Base-by-base conservation (phyloP, 495 filamentous ascomycete genomes). In the Penicillium verhagenii region DNA sequence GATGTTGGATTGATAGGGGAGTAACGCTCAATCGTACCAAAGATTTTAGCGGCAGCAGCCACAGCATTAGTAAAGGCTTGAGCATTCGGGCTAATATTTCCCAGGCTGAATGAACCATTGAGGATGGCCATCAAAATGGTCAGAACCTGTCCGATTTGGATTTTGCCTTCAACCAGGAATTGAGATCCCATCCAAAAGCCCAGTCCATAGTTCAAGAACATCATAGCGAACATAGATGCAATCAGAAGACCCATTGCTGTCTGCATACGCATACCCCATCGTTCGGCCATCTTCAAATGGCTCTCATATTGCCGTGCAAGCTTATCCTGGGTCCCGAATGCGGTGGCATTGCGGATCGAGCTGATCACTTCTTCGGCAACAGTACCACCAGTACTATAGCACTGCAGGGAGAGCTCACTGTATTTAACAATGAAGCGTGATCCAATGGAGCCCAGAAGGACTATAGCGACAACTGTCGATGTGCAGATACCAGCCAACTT, bases 361-460 rank as follows among this genome's bases (percentile, higher is more conserved):
- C 89, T 93, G 65, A 98, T 85, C 52, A 96, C 92, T 71, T 98
- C 94, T 68, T 97, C 94, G 1, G 90, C 93, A 18, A 98, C 81
- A 0, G 88, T 92, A 43, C 93, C 93, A 63, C 92, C 92, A 14
- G 84, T 75, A 42, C 89, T 92, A 61, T 93, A 93, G 4, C 89
- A 82, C 40, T 86, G 77, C 45, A 96, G 76, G 26, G 90, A 86
- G 39, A 84, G 68, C 66, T 88, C 91, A 66, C 86, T 91, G 64
- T 79, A 94, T 62, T 86, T 90, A 64, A 92, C 71, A 55, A 96
- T 90, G 63, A 89, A 90, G 0, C 56, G 72, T 14, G 88, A 90
- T 2, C 84, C 81, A 46, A 69, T 73, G 26, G 87, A 90, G 88
- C 95, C 93, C 47, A 84, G 73, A 14, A 87, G 40, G n/a, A 86